Percentiles rank a stretch among this genome's conserved stretches.
phyloP scores from a whole-genome alignment of 106 monocot species.

The Hemerocallis citrina region DNA sequence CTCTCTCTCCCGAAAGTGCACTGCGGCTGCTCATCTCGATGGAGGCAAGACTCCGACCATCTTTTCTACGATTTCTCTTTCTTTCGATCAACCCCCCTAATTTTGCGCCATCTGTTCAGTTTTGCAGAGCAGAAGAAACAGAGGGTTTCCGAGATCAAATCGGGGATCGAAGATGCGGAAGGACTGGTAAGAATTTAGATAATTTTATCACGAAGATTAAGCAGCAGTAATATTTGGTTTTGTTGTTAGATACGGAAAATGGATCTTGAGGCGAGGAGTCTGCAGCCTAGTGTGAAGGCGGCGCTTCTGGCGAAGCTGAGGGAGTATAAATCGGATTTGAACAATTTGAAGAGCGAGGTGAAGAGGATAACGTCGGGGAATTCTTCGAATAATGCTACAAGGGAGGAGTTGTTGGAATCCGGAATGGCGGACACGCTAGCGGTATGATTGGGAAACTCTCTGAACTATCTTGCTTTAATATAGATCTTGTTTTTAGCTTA shows the following conservation, averaged over 20 bases:
- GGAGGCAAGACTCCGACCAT: conserved; percentile 40
- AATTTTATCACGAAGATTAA: too few relatives aligned
- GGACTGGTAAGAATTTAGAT: conserved; percentile 36
- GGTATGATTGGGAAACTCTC: conserved; percentile 27
- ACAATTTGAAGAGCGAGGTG: conserved; percentile 58
- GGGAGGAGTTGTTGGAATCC: conserved; percentile 74
- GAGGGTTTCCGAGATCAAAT: conserved; percentile 66
- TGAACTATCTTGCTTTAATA: too few relatives aligned
- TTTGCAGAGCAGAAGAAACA: conserved; percentile 88
- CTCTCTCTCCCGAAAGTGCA: conserved; percentile 55
- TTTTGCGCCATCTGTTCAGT: not conserved
- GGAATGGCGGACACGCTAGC: conserved; percentile 54
- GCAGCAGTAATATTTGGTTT: too few relatives aligned
- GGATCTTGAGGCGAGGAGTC: conserved; percentile 82
- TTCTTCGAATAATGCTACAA: conserved; percentile 19
- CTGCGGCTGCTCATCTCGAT: conserved; percentile 36
- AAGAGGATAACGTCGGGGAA: conserved; percentile 43
- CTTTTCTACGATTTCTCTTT: too few relatives aligned
- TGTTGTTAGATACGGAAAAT: conserved; percentile 59
- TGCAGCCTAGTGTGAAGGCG: conserved; percentile 66
- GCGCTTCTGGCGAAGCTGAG: conserved; percentile 60
- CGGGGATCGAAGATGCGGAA: conserved; percentile 79
- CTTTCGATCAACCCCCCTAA: too few relatives aligned
- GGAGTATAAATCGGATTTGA: conserved; percentile 83
- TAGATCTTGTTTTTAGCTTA: too few relatives aligned